phyloP scores from a whole-genome alignment of 805 yeast genomes.

The Schwanniomyces yamadae region DNA sequence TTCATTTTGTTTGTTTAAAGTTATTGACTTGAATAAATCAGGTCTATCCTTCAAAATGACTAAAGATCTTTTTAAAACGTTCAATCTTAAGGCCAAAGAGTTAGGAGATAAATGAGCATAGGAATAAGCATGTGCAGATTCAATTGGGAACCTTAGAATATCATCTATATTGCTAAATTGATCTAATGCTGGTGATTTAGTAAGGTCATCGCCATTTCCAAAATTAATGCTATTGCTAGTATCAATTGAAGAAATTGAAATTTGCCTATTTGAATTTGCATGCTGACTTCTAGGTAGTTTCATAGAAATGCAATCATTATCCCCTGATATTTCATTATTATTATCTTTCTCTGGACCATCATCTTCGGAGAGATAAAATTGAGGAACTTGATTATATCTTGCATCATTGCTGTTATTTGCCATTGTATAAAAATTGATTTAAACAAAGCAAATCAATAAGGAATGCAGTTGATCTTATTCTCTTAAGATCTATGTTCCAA shows the following conservation, averaged over 20 bases:
- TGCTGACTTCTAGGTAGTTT: too few species aligned
- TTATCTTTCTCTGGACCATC: too few species aligned
- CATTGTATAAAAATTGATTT: too few species aligned
- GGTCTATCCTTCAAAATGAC: constrained; percentile 72
- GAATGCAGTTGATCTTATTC: too few species aligned
- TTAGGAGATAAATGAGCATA: constrained; percentile 81
- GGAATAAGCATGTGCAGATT: constrained; percentile 81
- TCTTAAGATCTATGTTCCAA: too few species aligned
- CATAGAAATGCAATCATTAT: too few species aligned
- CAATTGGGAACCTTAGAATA: constrained; percentile 65
- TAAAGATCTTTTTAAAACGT: constrained; percentile 71
- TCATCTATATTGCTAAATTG: constrained; percentile 21
- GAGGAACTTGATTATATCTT: not conserved
- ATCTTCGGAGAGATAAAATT: constrained; percentile 1
- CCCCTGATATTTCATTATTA: too few species aligned
- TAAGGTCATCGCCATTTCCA: too few species aligned
- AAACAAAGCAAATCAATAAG: too few species aligned
- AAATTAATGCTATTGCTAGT: too few species aligned
- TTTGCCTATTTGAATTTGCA: too few species aligned
- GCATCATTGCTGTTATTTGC: not conserved
- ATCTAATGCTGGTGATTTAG: not conserved
- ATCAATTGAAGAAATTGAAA: too few species aligned
- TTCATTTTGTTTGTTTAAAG: constrained; percentile 1
- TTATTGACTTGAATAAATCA: constrained; percentile 33
- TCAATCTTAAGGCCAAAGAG: constrained; percentile 71